Conservation (phyloP, 1,284 basidiomycete genomes). For the Ganoderma sinense region DNA sequence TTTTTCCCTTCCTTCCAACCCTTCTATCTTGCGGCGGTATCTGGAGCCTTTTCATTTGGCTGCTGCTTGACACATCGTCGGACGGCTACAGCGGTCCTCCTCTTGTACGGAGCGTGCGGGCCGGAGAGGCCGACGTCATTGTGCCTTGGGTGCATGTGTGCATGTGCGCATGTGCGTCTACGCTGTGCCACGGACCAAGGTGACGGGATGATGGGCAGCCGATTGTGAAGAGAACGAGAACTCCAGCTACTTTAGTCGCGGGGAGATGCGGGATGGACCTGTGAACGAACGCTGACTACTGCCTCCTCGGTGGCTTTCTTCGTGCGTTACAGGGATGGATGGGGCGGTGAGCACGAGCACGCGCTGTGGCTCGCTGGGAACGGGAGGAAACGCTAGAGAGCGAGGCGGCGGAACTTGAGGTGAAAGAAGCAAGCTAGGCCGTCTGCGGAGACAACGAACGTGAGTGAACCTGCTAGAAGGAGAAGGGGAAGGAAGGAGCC, state of each 20-base stretch:
- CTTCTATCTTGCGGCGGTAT: neutral
- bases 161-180: neutral
- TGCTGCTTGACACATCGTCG: neutral
- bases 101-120: constrained; percentile 2
- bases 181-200: neutral
- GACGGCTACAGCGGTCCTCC: neutral
- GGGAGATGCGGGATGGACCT: neutral
- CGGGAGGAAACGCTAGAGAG: neutral
- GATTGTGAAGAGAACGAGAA: constrained; percentile 3
- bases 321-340: constrained; percentile 28
- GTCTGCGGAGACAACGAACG: constrained; percentile 1
- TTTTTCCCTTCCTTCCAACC: neutral
- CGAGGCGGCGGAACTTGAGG: constrained; percentile 12
- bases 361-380: constrained; percentile 1
- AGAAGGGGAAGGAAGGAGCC: neutral
- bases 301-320: constrained; percentile 8
- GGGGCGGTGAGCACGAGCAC: constrained; percentile 23
- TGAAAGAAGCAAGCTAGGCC: constrained; percentile 8
- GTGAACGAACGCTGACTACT: constrained; percentile 7
- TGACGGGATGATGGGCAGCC: constrained; percentile 1
- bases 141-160: constrained; percentile 3
- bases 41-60: neutral
- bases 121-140: neutral
- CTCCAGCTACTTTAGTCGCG: neutral
- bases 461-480: no score